These are phyloP conservation scores for Castanopsis chinensis DNA, from an alignment of 306 rosid species.

Conservation along the genomic window DNA sequence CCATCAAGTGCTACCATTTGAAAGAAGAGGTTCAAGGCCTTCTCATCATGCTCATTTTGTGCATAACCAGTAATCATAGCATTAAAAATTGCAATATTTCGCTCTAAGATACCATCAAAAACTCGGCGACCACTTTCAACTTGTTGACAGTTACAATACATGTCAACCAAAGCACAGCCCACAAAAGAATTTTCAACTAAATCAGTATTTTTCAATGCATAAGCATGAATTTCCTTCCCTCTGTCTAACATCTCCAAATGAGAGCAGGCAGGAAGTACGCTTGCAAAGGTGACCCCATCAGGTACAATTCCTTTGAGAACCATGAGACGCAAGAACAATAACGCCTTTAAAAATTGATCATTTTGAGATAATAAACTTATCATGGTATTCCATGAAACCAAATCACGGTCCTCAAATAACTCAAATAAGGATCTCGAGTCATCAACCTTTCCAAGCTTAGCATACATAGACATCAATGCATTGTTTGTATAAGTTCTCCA, in stretches of 20 bases:
- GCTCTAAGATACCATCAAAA: slow-evolving; percentile 43
- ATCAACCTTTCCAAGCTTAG: slow-evolving; percentile 51
- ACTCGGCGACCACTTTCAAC: slow-evolving; percentile 54
- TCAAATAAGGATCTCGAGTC: slow-evolving; percentile 59
- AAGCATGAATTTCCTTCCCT: slow-evolving; percentile 70
- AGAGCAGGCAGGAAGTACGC: slow-evolving; percentile 82
- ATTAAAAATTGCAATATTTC: slow-evolving; percentile 64
- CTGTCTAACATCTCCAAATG: slow-evolving; percentile 62
- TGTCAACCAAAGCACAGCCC: slow-evolving; percentile 79
- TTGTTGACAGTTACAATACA: slow-evolving; percentile 75
- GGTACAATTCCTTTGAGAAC: slow-evolving; percentile 51
- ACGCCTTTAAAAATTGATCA: slow-evolving; percentile 59
- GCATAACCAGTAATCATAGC: slow-evolving; percentile 78
- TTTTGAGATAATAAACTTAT: slow-evolving; percentile 74
- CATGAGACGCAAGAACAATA: slow-evolving; percentile 47
- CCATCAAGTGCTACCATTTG: slow-evolving; percentile 48
- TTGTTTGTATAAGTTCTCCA: slow-evolving; percentile 58
- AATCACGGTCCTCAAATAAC: slow-evolving; percentile 59
- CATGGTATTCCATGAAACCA: slow-evolving; percentile 81
- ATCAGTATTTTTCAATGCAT: slow-evolving; percentile 47
- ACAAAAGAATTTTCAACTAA: slow-evolving; percentile 62
- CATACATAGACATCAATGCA: slow-evolving; percentile 81
- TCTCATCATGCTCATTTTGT: slow-evolving; percentile 55
- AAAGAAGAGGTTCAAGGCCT: slow-evolving; percentile 60
- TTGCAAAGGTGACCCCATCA: slow-evolving; percentile 73